Evolutionary conservation across 2,329 filamentous ascomycete species (phyloP).

Genomic region (Purpureocillium lavendulum): DNA sequence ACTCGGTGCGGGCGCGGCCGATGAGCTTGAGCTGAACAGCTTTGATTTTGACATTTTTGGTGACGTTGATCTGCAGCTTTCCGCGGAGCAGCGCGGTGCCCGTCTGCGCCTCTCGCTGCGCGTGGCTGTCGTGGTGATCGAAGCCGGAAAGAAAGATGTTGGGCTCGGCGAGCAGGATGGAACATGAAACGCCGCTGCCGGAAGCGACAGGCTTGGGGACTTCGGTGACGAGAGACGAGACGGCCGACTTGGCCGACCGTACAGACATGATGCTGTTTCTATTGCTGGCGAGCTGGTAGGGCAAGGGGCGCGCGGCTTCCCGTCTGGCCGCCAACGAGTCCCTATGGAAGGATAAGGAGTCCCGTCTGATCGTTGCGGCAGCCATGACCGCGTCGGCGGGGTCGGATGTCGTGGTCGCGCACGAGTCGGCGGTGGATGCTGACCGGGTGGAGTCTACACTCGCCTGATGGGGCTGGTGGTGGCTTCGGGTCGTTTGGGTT

Average conservation of each 20-base stretch:
- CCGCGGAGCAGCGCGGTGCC: constrained; percentile 82
- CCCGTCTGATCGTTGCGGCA: constrained; percentile 9
- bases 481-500: not conserved
- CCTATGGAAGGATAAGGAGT: too few species aligned
- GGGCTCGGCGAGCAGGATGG: constrained; percentile 70
- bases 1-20: constrained; percentile 81
- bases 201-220: constrained; percentile 68
- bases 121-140: constrained; percentile 60
- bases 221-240: constrained; percentile 44
- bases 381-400: constrained; percentile 12
- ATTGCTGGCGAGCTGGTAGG: constrained; percentile 21
- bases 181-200: constrained; percentile 66
- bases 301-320: constrained; percentile 5
- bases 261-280: constrained; percentile 43
- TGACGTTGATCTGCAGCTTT: constrained; percentile 70
- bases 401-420: constrained; percentile 1
- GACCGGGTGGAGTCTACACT: constrained; percentile 2
- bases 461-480: not conserved
- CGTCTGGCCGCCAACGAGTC: too few species aligned
- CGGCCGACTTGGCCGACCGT: constrained; percentile 40
- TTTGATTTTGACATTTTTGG: constrained; percentile 90
- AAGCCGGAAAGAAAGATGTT: constrained; percentile 73
- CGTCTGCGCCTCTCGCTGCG: constrained; percentile 42
- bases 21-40: constrained; percentile 79
- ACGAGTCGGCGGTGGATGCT: constrained; percentile 2